These are phyloP conservation scores for Carnegiea gigantea DNA, from an alignment of 179 eudicot genomes.

Conservation along the genomic window DNA sequence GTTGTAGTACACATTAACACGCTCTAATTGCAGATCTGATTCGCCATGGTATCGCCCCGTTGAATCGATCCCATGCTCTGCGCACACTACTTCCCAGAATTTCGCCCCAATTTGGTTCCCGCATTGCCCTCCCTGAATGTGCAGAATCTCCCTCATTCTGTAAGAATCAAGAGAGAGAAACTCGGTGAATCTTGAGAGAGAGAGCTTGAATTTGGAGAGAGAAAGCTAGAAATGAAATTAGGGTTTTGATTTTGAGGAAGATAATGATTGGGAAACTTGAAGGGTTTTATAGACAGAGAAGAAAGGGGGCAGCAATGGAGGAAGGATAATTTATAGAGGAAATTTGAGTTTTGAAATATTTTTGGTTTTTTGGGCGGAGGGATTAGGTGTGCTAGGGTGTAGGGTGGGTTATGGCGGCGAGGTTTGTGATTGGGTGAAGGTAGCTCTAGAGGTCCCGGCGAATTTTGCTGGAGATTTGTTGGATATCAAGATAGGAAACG, in stretches of 20 bases:
- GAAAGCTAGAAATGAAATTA: not conserved
- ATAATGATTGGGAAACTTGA: not conserved
- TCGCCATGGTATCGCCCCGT: constrained; percentile 49
- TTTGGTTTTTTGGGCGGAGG: not conserved
- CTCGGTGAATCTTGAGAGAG: not conserved
- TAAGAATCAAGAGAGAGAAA: not conserved
- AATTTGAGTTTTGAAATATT: constrained; percentile 26
- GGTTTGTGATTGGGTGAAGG: too few relatives aligned
- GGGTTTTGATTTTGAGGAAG: not conserved
- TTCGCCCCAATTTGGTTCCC: constrained; percentile 52
- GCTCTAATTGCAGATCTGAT: constrained; percentile 41
- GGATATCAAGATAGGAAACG: too few relatives aligned
- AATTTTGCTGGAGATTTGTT: too few relatives aligned
- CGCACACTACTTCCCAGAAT: constrained; percentile 51
- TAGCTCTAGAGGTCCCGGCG: too few relatives aligned
- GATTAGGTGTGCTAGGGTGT: constrained; percentile 11
- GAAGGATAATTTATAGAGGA: not conserved
- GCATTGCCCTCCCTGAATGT: constrained; percentile 55
- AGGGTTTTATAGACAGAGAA: not conserved
- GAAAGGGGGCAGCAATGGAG: not conserved
- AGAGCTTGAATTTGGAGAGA: not conserved
- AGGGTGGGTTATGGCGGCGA: not conserved
- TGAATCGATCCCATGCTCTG: constrained; percentile 51
- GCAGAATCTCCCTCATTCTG: constrained; percentile 46
- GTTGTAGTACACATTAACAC: constrained; percentile 52